Evolutionary conservation across 2,329 filamentous ascomycete genomes (phyloP), one percentile per base, ranked within the genome.

Genomic region (Penicillium rolfsii): DNA sequence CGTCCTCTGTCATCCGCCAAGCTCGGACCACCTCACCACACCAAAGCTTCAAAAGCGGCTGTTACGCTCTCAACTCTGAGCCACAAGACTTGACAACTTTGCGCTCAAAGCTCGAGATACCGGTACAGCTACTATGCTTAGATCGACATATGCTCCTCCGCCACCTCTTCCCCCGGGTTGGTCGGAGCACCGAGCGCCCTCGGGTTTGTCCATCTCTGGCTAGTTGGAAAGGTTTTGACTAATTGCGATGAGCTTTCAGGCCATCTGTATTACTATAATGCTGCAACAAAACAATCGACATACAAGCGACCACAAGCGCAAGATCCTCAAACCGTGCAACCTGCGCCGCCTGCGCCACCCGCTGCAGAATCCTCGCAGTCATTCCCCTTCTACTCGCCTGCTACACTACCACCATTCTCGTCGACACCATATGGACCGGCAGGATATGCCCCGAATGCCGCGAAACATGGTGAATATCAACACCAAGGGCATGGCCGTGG

Each of bases 121-220:
- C 14, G 5, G 26, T 28, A 26, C 53, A 53, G 40, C 46, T 6
- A 71, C 45, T 49, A 92, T 92, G 89, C 81, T 94, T 52, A 92
- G 88, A 73, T 91, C 89, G 22, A 93, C 91, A n/a, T 87, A 93
- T 76, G 87, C 85, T 62, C 83, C 87, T 24, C 83, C 84, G 9
- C 82, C 85, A 49, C 86, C 90, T 38, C 82, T 97, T 0, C 89
- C 88, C 30, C 83, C 88, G 46, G 93, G 91, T 64, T 97, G 93
- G 93, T 91, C 90, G n/a, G 91, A 96, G 76, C 93, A 97, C 79
- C 93, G 89, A 77, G 92, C 93, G 55, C 93, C 93, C 5, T 89
- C 89, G 54, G 87, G 87, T 86, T 77, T 58, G 76, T 73, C 62
- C 64, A 48, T 52, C 58, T 53, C 38, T 52, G n/a, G 5, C 43